A percentile compares a stretch with the other conserved stretches of the same genome.
phyloP scores from a whole-genome alignment of 1,139 yeast species.

The Maudiozyma humilis region DNA sequence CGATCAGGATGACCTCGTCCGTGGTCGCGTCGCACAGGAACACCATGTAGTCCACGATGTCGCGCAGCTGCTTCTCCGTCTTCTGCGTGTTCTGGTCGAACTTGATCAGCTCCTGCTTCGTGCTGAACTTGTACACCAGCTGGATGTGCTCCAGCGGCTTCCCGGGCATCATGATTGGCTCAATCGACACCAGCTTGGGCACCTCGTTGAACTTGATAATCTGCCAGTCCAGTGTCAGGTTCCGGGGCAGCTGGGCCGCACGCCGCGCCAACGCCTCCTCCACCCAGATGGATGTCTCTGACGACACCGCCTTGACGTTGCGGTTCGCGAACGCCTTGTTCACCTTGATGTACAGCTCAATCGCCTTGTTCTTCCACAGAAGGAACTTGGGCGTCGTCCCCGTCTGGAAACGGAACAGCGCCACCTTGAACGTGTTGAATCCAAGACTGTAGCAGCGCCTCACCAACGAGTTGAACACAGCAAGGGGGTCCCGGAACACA shows the following conservation, averaged over 20 bases:
- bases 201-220: constrained; percentile 56
- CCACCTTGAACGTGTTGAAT: constrained; percentile 57
- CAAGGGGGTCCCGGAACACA: constrained; percentile 35
- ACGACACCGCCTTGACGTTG: constrained; percentile 38
- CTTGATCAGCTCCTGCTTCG: constrained; percentile 59
- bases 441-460: constrained; percentile 49
- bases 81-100: constrained; percentile 41
- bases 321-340: constrained; percentile 59
- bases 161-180: constrained; percentile 55
- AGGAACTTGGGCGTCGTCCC: constrained; percentile 57
- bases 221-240: constrained; percentile 65
- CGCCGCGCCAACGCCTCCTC: constrained; percentile 49
- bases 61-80: constrained; percentile 43
- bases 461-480: constrained; percentile 35
- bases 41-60: constrained; percentile 66
- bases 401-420: constrained; percentile 53
- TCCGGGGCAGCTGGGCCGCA: constrained; percentile 47
- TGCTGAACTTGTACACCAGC: constrained; percentile 65
- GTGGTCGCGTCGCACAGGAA: constrained; percentile 68
- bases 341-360: constrained; percentile 55
- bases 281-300: constrained; percentile 51
- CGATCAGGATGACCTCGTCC: constrained; percentile 60
- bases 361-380: constrained; percentile 66
- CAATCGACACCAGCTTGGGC: constrained; percentile 69
- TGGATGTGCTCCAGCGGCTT: constrained; percentile 59